Evolutionary conservation across 176 grass and related monocot genomes (phyloP).

Genomic region (barley (Hordeum vulgare)): DNA sequence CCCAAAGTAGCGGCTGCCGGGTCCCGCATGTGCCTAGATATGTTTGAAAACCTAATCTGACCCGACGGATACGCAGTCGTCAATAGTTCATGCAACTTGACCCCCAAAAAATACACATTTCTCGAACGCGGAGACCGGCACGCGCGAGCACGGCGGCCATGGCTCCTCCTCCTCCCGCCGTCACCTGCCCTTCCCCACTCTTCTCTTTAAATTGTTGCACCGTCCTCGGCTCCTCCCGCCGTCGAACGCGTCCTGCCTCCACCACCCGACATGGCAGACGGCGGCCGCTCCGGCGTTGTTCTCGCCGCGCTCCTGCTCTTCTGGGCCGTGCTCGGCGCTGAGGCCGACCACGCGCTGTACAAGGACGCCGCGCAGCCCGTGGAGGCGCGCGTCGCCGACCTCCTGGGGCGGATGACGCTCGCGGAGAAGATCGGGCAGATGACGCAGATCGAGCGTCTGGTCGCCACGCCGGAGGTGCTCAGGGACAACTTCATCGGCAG

Average conservation of each 20-base stretch:
- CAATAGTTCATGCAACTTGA: background rate
- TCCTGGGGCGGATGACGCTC: slow-evolving; percentile 60
- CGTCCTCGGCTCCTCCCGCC: background rate
- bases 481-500: slow-evolving; percentile 81
- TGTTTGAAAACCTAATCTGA: background rate
- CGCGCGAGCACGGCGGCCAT: background rate
- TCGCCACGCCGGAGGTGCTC: slow-evolving; percentile 59
- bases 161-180: background rate
- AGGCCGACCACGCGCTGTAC: slow-evolving; percentile 42
- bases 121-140: background rate
- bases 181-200: too few relatives aligned
- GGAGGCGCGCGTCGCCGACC: slow-evolving; percentile 51
- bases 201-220: background rate
- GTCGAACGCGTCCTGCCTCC: background rate
- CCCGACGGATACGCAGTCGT: too few relatives aligned
- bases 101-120: background rate
- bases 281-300: background rate
- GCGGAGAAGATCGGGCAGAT: slow-evolving; percentile 94
- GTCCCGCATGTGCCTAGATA: background rate
- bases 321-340: slow-evolving; percentile 25
- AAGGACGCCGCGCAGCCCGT: slow-evolving; percentile 49
- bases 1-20: background rate
- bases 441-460: slow-evolving; percentile 80
- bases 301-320: slow-evolving; percentile 37
- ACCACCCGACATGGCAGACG: background rate